Percentiles rank a stretch among this genome's conserved stretches.
These are phyloP conservation scores for Rhizoclosmatium hyalinum DNA, from an alignment of 371 early-diverging fungal species.

Conservation along the genomic window DNA sequence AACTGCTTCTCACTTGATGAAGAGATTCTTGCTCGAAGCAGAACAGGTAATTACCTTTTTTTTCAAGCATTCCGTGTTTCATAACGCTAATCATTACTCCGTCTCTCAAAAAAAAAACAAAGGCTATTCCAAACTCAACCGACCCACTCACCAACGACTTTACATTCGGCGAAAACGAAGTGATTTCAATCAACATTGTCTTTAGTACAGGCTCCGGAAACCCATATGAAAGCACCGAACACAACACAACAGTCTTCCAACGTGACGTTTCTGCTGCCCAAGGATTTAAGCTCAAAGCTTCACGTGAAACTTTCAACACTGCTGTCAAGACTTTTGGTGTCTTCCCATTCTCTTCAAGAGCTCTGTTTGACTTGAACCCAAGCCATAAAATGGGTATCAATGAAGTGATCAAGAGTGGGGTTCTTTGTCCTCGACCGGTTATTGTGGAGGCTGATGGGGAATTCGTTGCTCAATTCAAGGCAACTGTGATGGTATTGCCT, in stretches of 20 bases:
- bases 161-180: conserved; percentile 56
- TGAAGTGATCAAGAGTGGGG: conserved; percentile 73
- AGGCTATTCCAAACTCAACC: conserved; percentile 37
- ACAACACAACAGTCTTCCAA: conserved; percentile 74
- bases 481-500: conserved; percentile 77
- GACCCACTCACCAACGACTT: conserved; percentile 23
- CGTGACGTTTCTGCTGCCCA: conserved; percentile 79
- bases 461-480: conserved; percentile 81
- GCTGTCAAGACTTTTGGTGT: conserved; percentile 71
- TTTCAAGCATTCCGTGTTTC: not conserved
- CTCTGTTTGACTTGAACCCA: conserved; percentile 68
- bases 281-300: conserved; percentile 81
- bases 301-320: conserved; percentile 74
- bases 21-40: conserved; percentile 42
- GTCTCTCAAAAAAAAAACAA: conserved; percentile 7
- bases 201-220: conserved; percentile 80
- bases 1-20: conserved; percentile 35
- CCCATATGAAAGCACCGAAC: conserved; percentile 54
- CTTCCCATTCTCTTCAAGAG: conserved; percentile 80
- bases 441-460: conserved; percentile 53
- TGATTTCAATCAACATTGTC: conserved; percentile 81
- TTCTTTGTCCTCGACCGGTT: conserved; percentile 70
- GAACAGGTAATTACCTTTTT: conserved; percentile 26
- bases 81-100: conserved; percentile 2
- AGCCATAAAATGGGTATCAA: conserved; percentile 76